phyloP scores from a whole-genome alignment of 805 yeast genomes.

The Pichia gijzeniarum region DNA sequence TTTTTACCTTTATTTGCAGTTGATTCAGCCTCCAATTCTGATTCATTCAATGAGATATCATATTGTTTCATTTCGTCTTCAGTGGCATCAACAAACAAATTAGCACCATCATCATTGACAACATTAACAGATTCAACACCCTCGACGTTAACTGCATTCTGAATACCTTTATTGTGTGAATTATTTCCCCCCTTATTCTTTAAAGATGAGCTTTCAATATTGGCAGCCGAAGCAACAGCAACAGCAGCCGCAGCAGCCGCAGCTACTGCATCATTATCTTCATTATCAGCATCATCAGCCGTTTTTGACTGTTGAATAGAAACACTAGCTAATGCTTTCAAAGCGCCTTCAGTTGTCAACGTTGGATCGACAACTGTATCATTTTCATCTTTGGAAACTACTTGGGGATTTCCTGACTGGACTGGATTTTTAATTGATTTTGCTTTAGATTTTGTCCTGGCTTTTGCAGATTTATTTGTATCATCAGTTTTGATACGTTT shows the following conservation, averaged over 20 bases:
- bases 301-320: constrained; percentile 21
- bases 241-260: constrained; percentile 5
- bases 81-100: constrained; percentile 28
- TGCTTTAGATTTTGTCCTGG: not conserved
- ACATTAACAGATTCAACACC: constrained; percentile 5
- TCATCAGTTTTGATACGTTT: constrained; percentile 14
- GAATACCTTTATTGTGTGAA: constrained; percentile 1
- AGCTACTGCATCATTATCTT: not conserved
- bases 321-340: constrained; percentile 25
- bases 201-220: not conserved
- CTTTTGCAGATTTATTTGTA: not conserved
- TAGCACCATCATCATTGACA: constrained; percentile 18
- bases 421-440: no score
- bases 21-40: not conserved
- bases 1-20: not conserved
- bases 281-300: not conserved
- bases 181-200: not conserved
- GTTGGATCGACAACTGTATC: constrained; percentile 1
- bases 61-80: constrained; percentile 25
- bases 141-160: not conserved
- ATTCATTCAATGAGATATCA: constrained; percentile 4
- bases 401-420: no score
- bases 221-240: not conserved
- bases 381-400: no score
- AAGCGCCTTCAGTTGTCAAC: not conserved